Conservation (phyloP, 768 basidiomycete genomes). For the Pisolithus orientalis region DNA sequence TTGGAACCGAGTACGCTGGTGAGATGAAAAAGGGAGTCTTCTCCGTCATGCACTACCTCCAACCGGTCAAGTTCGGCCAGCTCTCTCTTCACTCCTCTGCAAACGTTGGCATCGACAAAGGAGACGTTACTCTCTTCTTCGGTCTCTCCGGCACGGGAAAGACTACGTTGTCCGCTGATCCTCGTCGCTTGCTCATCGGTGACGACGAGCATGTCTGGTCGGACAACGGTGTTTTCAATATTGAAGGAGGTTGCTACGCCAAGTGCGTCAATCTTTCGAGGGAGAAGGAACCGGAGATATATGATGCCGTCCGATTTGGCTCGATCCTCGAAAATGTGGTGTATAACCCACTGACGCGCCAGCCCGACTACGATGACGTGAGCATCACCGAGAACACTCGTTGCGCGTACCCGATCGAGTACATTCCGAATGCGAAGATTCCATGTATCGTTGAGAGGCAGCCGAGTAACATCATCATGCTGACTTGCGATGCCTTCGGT, state of each 20-base stretch:
- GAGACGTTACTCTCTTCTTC: constrained; percentile 97
- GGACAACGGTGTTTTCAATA: constrained; percentile 98
- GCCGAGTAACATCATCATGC: constrained; percentile 93
- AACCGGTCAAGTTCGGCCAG: constrained; percentile 97
- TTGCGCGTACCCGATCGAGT: constrained; percentile 98
- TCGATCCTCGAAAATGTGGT: constrained; percentile 99
- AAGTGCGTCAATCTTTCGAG: constrained; percentile 95
- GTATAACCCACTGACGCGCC: constrained; percentile 77
- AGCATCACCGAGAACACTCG: constrained; percentile 99
- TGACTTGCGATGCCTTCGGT: constrained; percentile 98
- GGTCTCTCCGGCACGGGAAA: constrained; percentile 98
- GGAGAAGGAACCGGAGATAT: constrained; percentile 98
- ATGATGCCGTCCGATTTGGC: constrained; percentile 89
- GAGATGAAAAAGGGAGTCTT: constrained; percentile 99
- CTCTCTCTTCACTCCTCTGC: constrained; percentile 97
- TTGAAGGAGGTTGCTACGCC: constrained; percentile 99
- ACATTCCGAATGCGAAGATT: constrained; percentile 91
- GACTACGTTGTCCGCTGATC: constrained; percentile 97
- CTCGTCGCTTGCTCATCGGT: constrained; percentile 88
- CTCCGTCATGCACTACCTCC: constrained; percentile 99
- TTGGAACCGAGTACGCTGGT: constrained; percentile 95
- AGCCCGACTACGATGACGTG: constrained; percentile 93
- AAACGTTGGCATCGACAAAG: constrained; percentile 84
- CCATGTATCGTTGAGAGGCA: constrained; percentile 84
- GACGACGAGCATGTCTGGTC: constrained; percentile 99